phyloP scores from a whole-genome alignment of 805 yeast species.

The Saccharomycopsis vini region DNA sequence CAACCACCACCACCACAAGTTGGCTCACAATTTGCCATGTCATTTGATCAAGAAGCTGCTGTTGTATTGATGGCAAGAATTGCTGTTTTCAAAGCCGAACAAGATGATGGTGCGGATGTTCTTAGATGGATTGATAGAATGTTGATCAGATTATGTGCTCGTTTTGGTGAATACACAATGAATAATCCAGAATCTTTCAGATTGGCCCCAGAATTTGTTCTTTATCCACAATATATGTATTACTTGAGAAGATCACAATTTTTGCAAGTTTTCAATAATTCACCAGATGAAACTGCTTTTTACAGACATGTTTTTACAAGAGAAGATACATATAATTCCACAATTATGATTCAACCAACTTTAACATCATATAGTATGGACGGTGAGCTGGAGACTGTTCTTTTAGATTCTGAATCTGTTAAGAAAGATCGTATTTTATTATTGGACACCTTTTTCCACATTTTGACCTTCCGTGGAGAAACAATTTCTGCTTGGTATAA shows the following conservation, averaged over 20 bases:
- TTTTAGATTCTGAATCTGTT: constrained; percentile 55
- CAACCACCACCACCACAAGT: constrained; percentile 36
- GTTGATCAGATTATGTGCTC: constrained; percentile 37
- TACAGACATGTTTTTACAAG: constrained; percentile 52
- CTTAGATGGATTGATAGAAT: constrained; percentile 41
- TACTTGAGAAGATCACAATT: constrained; percentile 60
- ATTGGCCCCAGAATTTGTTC: constrained; percentile 39
- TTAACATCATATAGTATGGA: constrained; percentile 44
- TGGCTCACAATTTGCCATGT: constrained; percentile 33
- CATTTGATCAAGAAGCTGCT: constrained; percentile 65
- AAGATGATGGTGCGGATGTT: constrained; percentile 32
- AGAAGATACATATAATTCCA: constrained; percentile 52
- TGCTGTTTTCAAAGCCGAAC: constrained; percentile 35
- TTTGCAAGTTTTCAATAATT: constrained; percentile 56
- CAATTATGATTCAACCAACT: constrained; percentile 65
- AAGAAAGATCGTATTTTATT: constrained; percentile 48
- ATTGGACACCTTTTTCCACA: constrained; percentile 62
- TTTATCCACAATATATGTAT: constrained; percentile 60
- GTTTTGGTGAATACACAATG: constrained; percentile 39
- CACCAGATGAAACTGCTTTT: constrained; percentile 66
- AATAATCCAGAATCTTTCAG: constrained; percentile 41
- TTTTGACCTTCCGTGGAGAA: constrained; percentile 58
- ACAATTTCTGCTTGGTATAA: constrained; percentile 60
- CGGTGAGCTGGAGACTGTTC: constrained; percentile 52
- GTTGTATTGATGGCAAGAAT: constrained; percentile 51